Base-by-base conservation (phyloP, 441 rosid genomes). In the Brassica hybrid region DNA sequence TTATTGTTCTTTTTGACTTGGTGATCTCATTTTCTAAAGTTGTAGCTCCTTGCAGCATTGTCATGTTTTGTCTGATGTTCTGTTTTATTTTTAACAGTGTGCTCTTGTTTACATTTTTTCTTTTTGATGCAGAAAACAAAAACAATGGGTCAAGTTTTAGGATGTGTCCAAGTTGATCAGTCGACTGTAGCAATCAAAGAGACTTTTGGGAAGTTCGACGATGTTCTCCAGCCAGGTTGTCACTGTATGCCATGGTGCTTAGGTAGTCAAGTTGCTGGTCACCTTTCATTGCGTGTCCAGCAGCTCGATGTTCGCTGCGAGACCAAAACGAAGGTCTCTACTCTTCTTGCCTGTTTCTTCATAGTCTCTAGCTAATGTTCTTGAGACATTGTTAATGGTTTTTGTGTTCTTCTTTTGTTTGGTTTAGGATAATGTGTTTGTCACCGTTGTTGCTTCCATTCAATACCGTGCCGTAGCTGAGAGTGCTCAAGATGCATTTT, bases 231-330 rank as follows among this genome's bases (percentile, higher is more conserved):
- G 59, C 96, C 98, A 65, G 98, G 96, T 68, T 90, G 93, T 75
- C 96, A 91, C 54, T 94, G 90, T 78, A 69, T 92, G 61, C 97
- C 98, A 17, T 94, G 97, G 97, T 81, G 87, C 63, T 67, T 90
- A 6, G 97, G 98, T 3, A 85, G 89, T 56, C 94, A 88, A 81
- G 16, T 88, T 10, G 90, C 96, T 45, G 96, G 97, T 62, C 83
- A 81, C 27, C 89, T 94, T 36, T 79, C 98, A 0, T 79, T 94
- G 36, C 88, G 98, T 74, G 84, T 94, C 79, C 94, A 92, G 74
- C 97, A 86, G 73, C 88, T 88, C 2, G 88, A 88, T 77, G 90
- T 88, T 34, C 77, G 81, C 12, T 86, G 92, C 69, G 92, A 86
- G 79, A 85, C 90, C 1, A 90, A 90, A 80, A 91, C 98, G 14